phyloP scores from a whole-genome alignment of 2,329 filamentous ascomycete genomes.

The Ophiostoma quercus region DNA sequence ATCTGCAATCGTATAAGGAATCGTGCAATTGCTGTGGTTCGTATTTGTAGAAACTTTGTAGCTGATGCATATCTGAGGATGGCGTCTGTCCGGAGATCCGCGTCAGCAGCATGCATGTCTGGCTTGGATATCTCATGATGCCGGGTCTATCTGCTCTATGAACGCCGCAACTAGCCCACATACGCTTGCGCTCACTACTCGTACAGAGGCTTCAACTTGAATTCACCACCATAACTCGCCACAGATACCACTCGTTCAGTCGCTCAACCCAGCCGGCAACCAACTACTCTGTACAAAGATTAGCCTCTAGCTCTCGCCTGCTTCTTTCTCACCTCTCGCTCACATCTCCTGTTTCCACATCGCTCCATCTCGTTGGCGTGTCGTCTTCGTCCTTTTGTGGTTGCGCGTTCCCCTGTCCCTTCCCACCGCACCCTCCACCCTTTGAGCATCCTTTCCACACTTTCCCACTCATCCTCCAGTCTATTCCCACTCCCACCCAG shows the following conservation, averaged over 20 bases:
- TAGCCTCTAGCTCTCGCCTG: background rate
- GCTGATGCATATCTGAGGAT: too few species aligned
- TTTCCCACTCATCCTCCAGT: background rate
- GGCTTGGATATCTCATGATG: too few species aligned
- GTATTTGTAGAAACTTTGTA: too few species aligned
- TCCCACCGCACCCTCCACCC: background rate
- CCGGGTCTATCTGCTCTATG: too few species aligned
- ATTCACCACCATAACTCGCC: background rate
- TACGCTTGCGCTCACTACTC: background rate
- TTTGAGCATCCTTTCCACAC: background rate
- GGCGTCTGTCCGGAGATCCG: too few species aligned
- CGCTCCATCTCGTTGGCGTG: background rate
- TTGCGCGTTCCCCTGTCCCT: slow-evolving; percentile 5
- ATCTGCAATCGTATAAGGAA: too few species aligned
- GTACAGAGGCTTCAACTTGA: too few species aligned
- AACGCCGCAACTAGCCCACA: too few species aligned
- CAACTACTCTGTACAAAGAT: background rate
- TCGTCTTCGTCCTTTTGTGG: slow-evolving; percentile 6
- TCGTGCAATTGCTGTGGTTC: too few species aligned
- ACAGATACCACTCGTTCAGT: background rate
- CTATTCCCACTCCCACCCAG: slow-evolving; percentile 1
- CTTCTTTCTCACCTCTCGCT: background rate
- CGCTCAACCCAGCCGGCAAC: background rate
- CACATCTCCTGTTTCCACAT: slow-evolving; percentile 11
- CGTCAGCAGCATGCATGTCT: background rate